Conservation (phyloP, 140 eudicot genomes). For the Stevia rebaudiana region DNA sequence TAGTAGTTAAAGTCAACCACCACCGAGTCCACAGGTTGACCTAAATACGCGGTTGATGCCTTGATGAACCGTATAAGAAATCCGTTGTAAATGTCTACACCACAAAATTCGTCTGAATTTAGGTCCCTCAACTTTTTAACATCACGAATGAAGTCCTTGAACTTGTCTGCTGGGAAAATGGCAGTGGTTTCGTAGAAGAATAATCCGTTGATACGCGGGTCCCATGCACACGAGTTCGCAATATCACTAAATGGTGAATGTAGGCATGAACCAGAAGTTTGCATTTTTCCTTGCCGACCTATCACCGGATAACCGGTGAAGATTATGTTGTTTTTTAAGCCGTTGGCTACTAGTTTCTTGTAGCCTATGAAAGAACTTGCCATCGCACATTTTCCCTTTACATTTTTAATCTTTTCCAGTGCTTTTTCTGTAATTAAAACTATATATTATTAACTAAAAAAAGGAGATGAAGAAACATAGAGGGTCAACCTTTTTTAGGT, state of each 20-base stretch:
- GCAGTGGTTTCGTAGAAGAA: conserved; percentile 71
- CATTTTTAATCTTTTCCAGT: conserved; percentile 41
- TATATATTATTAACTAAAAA: neutral
- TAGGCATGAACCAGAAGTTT: conserved; percentile 84
- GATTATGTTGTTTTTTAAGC: conserved; percentile 57
- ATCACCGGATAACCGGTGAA: conserved; percentile 76
- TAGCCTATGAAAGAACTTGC: conserved; percentile 49
- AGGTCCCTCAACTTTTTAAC: conserved; percentile 57
- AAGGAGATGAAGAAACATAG: too few relatives aligned
- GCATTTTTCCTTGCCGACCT: conserved; percentile 74
- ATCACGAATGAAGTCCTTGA: conserved; percentile 45
- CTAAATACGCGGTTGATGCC: conserved; percentile 61
- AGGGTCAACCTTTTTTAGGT: too few relatives aligned
- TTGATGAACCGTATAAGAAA: conserved; percentile 57
- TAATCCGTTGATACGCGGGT: conserved; percentile 74
- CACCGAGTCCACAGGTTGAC: conserved; percentile 63
- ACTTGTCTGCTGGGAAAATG: conserved; percentile 47
- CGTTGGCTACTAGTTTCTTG: conserved; percentile 70
- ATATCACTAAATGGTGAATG: conserved; percentile 43
- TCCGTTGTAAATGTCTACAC: conserved; percentile 73
- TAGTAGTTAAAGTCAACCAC: conserved; percentile 77
- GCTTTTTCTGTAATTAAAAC: conserved; percentile 41
- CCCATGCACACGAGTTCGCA: conserved; percentile 65
- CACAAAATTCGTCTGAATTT: conserved; percentile 61
- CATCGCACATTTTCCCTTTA: conserved; percentile 55